Base-by-base conservation (phyloP, 2,329 filamentous ascomycete species). In the Aspergillus fumigatiaffinis region DNA sequence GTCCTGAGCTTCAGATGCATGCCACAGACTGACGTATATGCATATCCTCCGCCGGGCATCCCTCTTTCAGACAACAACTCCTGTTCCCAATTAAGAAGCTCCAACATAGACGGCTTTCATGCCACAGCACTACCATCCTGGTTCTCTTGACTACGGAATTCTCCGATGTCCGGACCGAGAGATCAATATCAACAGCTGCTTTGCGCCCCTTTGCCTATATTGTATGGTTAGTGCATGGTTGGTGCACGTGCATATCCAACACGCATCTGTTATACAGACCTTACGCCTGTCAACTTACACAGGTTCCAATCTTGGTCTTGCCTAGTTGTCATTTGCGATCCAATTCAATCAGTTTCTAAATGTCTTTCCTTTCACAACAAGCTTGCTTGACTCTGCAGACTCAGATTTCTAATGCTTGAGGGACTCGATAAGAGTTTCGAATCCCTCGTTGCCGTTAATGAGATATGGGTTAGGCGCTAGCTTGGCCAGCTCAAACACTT, bases 331-430 rank as follows among this genome's bases (percentile, higher is more conserved):
- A 8, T 38, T 38, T 17, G 32, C 14, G 14, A 38, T 17, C 14
- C 32, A 38, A 17, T 17, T 38, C 32, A 17, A 17, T 38, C 5
- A 17, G 14, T 38, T 7, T 38, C 14, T 17, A 49, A 25, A 26
- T 41, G 20, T 49, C 52, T 20, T 53, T 38, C 35, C 42, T 44
- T 53, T 49, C 52, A 49, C 41, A 47, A 38, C n/a, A 53, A 46
- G 25, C 21, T 53, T 53, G 12, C 12, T 49, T 25, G 52, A 49
- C n/a, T 42, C n/a, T 21, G 42, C 52, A 32, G 42, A 25, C 9
- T 26, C 42, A 5, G 44, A 25, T 26, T 53, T 53, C 20, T 53
- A 25, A 46, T 49, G 38, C 28, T 53, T n/a, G 28, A 53, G 26
- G 41, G 25, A 44, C 17, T 53, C 52, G 7, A 53, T 14, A 25